Base-by-base conservation (phyloP, 1,284 basidiomycete species). In the Sanghuangporus weigelae region DNA sequence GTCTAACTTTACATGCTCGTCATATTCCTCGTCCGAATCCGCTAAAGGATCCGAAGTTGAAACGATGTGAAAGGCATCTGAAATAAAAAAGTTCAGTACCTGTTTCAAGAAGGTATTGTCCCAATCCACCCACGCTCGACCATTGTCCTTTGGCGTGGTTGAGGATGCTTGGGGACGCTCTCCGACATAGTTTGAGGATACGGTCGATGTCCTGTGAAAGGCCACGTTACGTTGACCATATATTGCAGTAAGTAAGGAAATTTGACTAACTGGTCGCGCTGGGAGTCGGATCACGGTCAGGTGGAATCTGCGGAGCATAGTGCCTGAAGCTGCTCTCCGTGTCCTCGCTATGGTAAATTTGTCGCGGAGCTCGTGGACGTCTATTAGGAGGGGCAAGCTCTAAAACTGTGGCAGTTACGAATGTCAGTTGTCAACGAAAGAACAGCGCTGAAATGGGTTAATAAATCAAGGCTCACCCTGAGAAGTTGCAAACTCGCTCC, bases 61-160 rank as follows among this genome's bases (percentile, higher is more conserved):
- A 16, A 66, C 61, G 21, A 66, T 63, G 53, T 60, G 65, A 49
- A 66, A 66, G 11, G 65, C 62, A 49, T 66, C 65, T 66, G 53
- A 40, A 50, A 44, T 26, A 36, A 35, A 26, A 49, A 31, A 51
- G 19, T 14, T 23, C 8, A 44, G 26, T 12, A 40, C 16, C 39
- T 44, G 46, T 40, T 38, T 49, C 48, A n/a, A 60, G 57, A 16
- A 55, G 11, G 44, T 10, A 14, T 19, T 36, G 42, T 48, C 38
- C 40, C 36, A n/a, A 16, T n/a, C n/a, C 16, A 63, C 65, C 40
- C 46, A 66, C 65, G 65, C 48, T 66, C 57, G 35, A 66, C 56
- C 65, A 66, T 66, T 39, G 54, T 59, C 36, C 61, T 56, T 31
- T 62, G 61, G 19, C 48, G 57, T 19, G 35, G 65, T 51, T 57